Evolutionary conservation across 176 grass and related monocot species (phyloP).

Genomic region (Aegilops longissima): DNA sequence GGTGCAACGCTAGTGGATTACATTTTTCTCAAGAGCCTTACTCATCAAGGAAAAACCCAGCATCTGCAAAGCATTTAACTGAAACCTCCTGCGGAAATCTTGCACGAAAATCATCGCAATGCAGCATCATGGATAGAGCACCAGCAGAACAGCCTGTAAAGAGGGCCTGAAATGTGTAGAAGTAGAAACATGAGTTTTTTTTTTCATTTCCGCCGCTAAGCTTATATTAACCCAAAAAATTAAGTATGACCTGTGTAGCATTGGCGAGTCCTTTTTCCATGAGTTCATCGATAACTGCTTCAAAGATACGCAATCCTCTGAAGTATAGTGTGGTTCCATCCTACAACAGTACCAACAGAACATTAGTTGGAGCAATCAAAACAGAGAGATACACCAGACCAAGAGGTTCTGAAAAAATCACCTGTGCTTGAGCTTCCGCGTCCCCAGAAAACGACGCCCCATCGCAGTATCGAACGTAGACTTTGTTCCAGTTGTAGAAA

Average conservation of each 20-base stretch:
- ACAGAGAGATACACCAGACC: background rate
- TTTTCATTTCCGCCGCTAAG: background rate
- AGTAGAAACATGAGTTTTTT: background rate
- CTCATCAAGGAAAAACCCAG: constrained; percentile 71
- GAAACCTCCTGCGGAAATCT: constrained; percentile 35
- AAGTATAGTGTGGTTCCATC: constrained; percentile 25
- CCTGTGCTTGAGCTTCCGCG: background rate
- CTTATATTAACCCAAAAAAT: background rate
- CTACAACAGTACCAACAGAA: background rate
- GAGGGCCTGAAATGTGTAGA: constrained; percentile 44
- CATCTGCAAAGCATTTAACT: constrained; percentile 76
- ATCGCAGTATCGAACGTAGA: background rate
- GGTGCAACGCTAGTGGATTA: background rate
- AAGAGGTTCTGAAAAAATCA: background rate
- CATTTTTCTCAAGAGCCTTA: constrained; percentile 22
- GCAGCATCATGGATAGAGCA: constrained; percentile 58
- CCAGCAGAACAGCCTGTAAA: constrained; percentile 80
- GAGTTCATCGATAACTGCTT: constrained; percentile 61
- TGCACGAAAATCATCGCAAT: constrained; percentile 68
- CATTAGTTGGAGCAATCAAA: background rate
- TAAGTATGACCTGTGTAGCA: constrained; percentile 60
- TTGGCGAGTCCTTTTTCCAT: constrained; percentile 47
- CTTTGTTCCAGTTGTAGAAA: constrained; percentile 5
- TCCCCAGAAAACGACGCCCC: background rate
- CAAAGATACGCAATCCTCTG: constrained; percentile 68